A percentile compares a stretch with the other conserved stretches of the same genome.
phyloP scores from a whole-genome alignment of 1,284 basidiomycete genomes.

The Neonothopanus nambi region DNA sequence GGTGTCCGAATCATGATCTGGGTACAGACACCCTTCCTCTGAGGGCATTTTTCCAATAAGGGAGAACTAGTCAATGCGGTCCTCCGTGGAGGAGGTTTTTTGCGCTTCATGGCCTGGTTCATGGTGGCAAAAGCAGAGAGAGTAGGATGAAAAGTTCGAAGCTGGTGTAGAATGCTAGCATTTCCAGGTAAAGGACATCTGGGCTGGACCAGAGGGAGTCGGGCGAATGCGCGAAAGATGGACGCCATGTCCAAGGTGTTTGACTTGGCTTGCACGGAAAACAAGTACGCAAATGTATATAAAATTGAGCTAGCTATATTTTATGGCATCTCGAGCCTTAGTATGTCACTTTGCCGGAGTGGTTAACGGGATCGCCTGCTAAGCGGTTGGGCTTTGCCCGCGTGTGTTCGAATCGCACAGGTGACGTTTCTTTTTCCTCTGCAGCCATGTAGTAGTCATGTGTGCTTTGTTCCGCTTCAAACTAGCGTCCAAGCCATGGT shows the following conservation, averaged over 20 bases:
- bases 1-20: constrained; percentile 86
- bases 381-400: constrained; percentile 23
- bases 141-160: constrained; percentile 67
- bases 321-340: too few species aligned
- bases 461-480: too few species aligned
- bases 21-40: constrained; percentile 89
- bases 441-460: too few species aligned
- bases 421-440: too few species aligned
- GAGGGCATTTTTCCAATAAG: constrained; percentile 75
- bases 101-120: constrained; percentile 78
- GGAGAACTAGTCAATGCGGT: constrained; percentile 66
- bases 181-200: not conserved
- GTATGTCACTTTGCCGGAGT: constrained; percentile 78
- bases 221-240: not conserved
- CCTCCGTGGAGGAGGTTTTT: constrained; percentile 51
- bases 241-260: constrained; percentile 2
- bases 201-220: not conserved
- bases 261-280: too few species aligned
- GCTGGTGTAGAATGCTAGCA: constrained; percentile 23
- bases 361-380: constrained; percentile 78
- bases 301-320: too few species aligned
- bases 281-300: too few species aligned
- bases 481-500: too few species aligned
- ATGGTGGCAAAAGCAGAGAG: constrained; percentile 64
- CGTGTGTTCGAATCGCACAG: constrained; percentile 8